Percentiles rank a stretch among this genome's conserved stretches.
These are phyloP conservation scores for Aspergillus brunneoviolaceus DNA, from an alignment of 2,329 filamentous ascomycete species.

Conservation along the genomic window DNA sequence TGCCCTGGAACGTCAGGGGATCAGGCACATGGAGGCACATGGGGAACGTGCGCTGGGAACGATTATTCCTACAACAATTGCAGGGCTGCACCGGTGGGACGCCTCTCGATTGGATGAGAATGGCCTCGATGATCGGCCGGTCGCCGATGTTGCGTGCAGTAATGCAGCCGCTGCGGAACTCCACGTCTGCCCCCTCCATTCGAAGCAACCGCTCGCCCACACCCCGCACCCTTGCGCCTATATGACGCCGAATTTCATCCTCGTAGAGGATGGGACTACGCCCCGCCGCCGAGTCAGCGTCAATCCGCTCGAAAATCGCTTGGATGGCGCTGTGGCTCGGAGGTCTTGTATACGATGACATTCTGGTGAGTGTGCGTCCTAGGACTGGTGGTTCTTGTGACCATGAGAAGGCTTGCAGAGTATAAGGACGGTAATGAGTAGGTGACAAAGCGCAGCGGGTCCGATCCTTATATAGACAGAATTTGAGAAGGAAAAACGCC, in stretches of 20 bases:
- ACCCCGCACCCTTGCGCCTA: background rate
- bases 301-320: background rate
- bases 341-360: too few species aligned
- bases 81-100: background rate
- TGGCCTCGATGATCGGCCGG: background rate
- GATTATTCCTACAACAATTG: background rate
- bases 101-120: background rate
- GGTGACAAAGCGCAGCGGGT: too few species aligned
- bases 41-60: background rate
- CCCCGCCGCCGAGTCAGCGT: background rate
- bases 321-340: background rate
- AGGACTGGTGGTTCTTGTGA: too few species aligned
- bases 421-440: too few species aligned
- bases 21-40: background rate
- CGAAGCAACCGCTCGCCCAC: background rate
- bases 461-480: too few species aligned
- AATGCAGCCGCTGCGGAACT: background rate
- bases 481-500: too few species aligned
- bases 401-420: too few species aligned
- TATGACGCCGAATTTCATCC: background rate
- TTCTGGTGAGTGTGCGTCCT: background rate
- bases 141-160: background rate
- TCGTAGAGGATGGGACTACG: background rate
- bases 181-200: background rate
- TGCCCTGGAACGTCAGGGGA: background rate